phyloP scores from a whole-genome alignment of 768 basidiomycete species.

The Sistotremastrum suecicum region DNA sequence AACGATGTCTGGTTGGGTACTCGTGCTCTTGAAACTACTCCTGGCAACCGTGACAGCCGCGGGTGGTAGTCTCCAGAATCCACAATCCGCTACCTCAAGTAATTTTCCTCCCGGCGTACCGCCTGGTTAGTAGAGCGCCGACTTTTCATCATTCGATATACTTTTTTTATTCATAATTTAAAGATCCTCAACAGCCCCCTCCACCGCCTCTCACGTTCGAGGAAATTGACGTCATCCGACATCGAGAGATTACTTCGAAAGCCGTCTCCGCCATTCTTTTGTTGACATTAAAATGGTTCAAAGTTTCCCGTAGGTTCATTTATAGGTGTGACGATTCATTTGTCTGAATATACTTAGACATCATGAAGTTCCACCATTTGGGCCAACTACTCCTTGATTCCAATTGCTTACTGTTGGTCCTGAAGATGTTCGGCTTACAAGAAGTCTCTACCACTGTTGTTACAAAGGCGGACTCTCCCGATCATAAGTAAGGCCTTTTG shows the following conservation, averaged over 20 bases:
- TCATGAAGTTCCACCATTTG: slow-evolving; percentile 97
- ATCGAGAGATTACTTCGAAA: slow-evolving; percentile 95
- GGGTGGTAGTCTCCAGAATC: slow-evolving; percentile 35
- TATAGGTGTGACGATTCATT: neutral
- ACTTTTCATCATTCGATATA: neutral
- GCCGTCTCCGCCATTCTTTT: slow-evolving; percentile 91
- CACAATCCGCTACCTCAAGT: slow-evolving; percentile 53
- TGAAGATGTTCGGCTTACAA: slow-evolving; percentile 98
- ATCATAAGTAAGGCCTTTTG: slow-evolving; percentile 49
- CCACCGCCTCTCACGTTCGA: slow-evolving; percentile 65
- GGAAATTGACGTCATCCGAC: slow-evolving; percentile 85
- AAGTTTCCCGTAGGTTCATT: slow-evolving; percentile 74
- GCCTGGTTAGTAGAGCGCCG: slow-evolving; percentile 34
- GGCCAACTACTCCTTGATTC: slow-evolving; percentile 93
- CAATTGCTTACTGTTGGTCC: slow-evolving; percentile 80
- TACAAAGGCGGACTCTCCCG: slow-evolving; percentile 79
- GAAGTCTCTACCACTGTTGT: slow-evolving; percentile 75
- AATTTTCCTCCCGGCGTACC: slow-evolving; percentile 59
- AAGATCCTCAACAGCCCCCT: slow-evolving; percentile 49
- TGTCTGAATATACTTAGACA: slow-evolving; percentile 36
- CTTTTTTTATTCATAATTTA: slow-evolving; percentile 1
- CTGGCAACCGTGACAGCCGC: slow-evolving; percentile 87
- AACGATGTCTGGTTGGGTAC: slow-evolving; percentile 76
- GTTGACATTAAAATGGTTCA: slow-evolving; percentile 93
- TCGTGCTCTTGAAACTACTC: slow-evolving; percentile 84